Percentiles rank a stretch among this genome's conserved stretches.
phyloP scores from a whole-genome alignment of 208 protist species.

The Trypanosoma brucei region DNA sequence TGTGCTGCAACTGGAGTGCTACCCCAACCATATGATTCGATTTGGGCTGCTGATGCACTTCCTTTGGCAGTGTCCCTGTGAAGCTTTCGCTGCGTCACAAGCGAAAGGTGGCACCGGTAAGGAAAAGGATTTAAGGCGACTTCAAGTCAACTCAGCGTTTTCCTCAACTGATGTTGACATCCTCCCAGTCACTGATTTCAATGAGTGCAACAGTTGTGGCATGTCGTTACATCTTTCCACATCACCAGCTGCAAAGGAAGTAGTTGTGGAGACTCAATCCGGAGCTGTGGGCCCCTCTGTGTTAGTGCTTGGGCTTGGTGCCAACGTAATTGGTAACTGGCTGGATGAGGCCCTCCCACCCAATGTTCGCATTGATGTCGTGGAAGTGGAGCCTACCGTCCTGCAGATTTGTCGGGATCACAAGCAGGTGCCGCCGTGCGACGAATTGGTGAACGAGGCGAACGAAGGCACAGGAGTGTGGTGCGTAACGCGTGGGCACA shows the following conservation, averaged over 20 bases:
- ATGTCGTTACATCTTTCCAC: not conserved
- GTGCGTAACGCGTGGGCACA: slow-evolving; percentile 7
- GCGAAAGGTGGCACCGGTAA: too few relatives aligned
- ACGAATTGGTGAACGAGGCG: not conserved
- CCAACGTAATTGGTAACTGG: slow-evolving; percentile 75
- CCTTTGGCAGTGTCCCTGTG: slow-evolving; percentile 33
- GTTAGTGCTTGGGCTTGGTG: slow-evolving; percentile 72
- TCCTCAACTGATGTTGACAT: not conserved
- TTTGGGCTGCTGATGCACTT: slow-evolving; percentile 54
- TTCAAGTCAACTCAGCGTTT: too few relatives aligned
- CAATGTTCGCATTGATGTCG: slow-evolving; percentile 52
- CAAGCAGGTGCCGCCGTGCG: slow-evolving; percentile 38
- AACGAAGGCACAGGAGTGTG: slow-evolving; percentile 5
- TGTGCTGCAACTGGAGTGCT: slow-evolving; percentile 53
- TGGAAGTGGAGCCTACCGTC: slow-evolving; percentile 76
- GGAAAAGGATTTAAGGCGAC: too few relatives aligned
- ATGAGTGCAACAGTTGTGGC: not conserved
- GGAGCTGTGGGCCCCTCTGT: slow-evolving; percentile 10
- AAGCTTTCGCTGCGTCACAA: not conserved
- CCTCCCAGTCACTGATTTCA: not conserved
- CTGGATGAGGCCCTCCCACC: slow-evolving; percentile 45
- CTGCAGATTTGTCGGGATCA: slow-evolving; percentile 43
- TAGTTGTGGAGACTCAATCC: not conserved
- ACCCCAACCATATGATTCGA: slow-evolving; percentile 73
- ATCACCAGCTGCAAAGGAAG: not conserved